These are phyloP conservation scores for Nyssa sinensis DNA, from an alignment of 148 eudicot species.

Conservation along the genomic window DNA sequence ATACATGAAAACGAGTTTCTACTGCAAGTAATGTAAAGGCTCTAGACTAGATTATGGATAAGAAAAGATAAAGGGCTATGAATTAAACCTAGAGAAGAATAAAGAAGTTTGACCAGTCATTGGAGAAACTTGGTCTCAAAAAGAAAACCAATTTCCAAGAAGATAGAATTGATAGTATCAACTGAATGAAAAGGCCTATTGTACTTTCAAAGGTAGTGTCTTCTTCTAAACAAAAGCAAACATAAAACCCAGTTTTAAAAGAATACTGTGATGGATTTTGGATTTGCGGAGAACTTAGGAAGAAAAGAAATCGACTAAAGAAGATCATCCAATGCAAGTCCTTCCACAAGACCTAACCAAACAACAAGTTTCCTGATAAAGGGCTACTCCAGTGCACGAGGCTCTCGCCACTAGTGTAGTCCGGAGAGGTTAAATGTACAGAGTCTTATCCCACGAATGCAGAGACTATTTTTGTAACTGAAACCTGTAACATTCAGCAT, in stretches of 20 bases:
- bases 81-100: constrained; percentile 13
- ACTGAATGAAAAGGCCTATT: constrained; percentile 19
- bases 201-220: constrained; percentile 34
- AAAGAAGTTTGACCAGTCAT: constrained; percentile 18
- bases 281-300: constrained; percentile 23
- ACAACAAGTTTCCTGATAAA: no score
- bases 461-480: no score
- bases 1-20: background rate
- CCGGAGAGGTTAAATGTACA: no score
- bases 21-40: constrained; percentile 20
- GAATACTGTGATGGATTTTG: constrained; percentile 4
- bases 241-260: background rate
- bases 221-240: constrained; percentile 54
- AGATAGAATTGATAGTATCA: constrained; percentile 15
- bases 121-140: constrained; percentile 12
- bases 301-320: constrained; percentile 18
- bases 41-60: no score
- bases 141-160: constrained; percentile 18
- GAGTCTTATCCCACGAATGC: no score
- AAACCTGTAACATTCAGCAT: no score
- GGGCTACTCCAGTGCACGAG: no score
- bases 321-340: no score
- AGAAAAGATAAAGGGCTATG: no score
- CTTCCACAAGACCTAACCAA: no score
- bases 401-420: no score